phyloP scores from a whole-genome alignment of 1,284 basidiomycete species.

The Sanghuangporus baumii region DNA sequence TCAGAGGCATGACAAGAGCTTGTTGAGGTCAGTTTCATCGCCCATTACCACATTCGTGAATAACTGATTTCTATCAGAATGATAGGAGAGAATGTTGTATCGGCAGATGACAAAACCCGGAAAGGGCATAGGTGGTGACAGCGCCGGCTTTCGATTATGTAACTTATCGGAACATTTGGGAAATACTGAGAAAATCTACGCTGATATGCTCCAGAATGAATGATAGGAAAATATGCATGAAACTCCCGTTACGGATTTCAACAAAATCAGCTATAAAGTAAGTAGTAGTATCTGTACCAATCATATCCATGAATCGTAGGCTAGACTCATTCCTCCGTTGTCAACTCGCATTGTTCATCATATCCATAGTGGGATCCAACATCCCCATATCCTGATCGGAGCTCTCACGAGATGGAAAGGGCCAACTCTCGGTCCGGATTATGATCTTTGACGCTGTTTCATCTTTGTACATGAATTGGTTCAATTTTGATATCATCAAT shows the following conservation, averaged over 20 bases:
- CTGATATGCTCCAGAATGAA: constrained; percentile 26
- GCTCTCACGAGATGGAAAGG: constrained; percentile 2
- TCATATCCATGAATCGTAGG: too few relatives aligned
- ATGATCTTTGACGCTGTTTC: constrained; percentile 10
- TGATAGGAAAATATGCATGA: constrained; percentile 23
- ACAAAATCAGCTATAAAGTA: constrained; percentile 22
- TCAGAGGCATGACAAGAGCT: neutral
- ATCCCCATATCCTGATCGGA: constrained; percentile 12
- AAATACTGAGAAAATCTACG: constrained; percentile 23
- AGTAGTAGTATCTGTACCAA: too few relatives aligned
- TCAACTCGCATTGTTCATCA: constrained; percentile 14
- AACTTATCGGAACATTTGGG: constrained; percentile 24
- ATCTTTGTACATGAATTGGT: too few relatives aligned
- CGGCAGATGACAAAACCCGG: constrained; percentile 28
- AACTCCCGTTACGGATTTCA: constrained; percentile 19
- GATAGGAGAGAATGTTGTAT: constrained; percentile 29
- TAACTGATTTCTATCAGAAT: neutral
- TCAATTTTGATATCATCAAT: too few relatives aligned
- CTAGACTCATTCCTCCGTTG: neutral
- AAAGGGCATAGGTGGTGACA: constrained; percentile 28
- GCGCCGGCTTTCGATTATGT: constrained; percentile 28
- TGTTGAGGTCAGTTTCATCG: neutral
- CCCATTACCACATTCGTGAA: neutral
- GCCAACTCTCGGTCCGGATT: constrained; percentile 4
- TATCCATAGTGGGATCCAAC: constrained; percentile 15